Conservation (phyloP, 2,329 filamentous ascomycete genomes). For the Daldinia sp. region DNA sequence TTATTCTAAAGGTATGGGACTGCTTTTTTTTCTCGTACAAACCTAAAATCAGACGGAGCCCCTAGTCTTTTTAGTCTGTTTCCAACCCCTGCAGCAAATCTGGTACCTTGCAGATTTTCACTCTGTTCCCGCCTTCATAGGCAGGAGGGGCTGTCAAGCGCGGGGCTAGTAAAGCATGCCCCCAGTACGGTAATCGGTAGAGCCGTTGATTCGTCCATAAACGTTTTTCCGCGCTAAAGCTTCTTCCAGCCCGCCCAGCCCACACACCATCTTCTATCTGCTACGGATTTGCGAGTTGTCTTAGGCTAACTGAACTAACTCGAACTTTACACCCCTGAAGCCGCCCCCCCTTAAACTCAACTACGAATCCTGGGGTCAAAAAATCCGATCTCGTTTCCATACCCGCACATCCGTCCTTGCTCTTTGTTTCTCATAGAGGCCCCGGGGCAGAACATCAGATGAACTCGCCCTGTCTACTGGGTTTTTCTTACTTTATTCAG, state of each 20-base stretch:
- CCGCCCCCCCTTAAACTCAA: conserved; percentile 10
- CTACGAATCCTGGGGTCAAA: conserved; percentile 34
- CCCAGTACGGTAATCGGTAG: conserved; percentile 43
- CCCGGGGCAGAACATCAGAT: conserved; percentile 25
- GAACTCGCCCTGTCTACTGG: conserved; percentile 21
- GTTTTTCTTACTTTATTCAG: conserved; percentile 4
- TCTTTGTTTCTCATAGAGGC: conserved; percentile 19
- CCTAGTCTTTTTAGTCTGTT: conserved; percentile 47
- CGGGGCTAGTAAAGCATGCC: conserved; percentile 42
- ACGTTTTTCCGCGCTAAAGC: background rate
- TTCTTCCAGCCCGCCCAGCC: conserved; percentile 1
- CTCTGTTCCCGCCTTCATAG: conserved; percentile 29
- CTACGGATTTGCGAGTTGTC: conserved; percentile 2
- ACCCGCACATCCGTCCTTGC: conserved; percentile 15
- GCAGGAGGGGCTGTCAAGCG: conserved; percentile 37
- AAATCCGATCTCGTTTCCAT: conserved; percentile 23
- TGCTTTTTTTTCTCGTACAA: conserved; percentile 11
- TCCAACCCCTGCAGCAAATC: conserved; percentile 46
- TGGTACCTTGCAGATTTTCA: conserved; percentile 49
- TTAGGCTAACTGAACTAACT: conserved; percentile 9
- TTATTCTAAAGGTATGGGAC: background rate
- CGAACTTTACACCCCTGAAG: conserved; percentile 9
- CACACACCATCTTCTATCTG: background rate
- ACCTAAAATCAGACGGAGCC: conserved; percentile 33
- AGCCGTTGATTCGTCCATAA: conserved; percentile 41